Evolutionary conservation across 176 grass and related monocot species (phyloP).

Genomic region (Luzula sylvatica): DNA sequence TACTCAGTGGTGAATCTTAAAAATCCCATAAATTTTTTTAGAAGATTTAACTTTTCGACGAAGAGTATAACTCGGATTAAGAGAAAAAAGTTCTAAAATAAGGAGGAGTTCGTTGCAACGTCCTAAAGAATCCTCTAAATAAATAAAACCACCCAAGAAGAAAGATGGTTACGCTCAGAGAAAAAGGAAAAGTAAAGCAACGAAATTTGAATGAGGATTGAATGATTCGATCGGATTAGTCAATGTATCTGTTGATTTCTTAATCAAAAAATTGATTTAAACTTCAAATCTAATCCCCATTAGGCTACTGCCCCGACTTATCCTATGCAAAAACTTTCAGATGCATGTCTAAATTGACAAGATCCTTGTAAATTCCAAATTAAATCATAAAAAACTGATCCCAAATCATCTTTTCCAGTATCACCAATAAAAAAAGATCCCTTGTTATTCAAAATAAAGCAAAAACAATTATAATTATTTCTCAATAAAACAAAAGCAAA

Average conservation of each 20-base stretch:
- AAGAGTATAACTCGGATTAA: too few species aligned
- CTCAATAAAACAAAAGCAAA: neutral
- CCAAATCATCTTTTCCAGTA: neutral
- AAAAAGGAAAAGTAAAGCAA: neutral
- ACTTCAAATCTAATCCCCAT: slow-evolving; percentile 4
- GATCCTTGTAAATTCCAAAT: neutral
- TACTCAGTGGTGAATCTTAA: neutral
- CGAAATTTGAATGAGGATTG: neutral
- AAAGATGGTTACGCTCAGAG: neutral
- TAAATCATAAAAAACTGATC: neutral
- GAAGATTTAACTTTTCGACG: slow-evolving; percentile 6
- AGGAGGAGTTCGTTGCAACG: too few species aligned
- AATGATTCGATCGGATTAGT: neutral
- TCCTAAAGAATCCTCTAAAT: too few species aligned
- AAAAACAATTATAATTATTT: neutral
- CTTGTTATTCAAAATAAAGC: neutral
- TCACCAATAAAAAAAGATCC: slow-evolving; percentile 9
- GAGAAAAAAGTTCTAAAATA: too few species aligned
- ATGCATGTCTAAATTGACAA: slow-evolving; percentile 17
- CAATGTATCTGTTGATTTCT: neutral
- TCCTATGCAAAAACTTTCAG: neutral
- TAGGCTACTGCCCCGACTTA: neutral
- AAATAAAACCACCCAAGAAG: too few species aligned
- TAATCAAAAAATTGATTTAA: slow-evolving; percentile 9
- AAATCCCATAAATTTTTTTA: neutral